Conservation (phyloP, 2,329 filamentous ascomycete species). For the Fonsecaea nubica region DNA sequence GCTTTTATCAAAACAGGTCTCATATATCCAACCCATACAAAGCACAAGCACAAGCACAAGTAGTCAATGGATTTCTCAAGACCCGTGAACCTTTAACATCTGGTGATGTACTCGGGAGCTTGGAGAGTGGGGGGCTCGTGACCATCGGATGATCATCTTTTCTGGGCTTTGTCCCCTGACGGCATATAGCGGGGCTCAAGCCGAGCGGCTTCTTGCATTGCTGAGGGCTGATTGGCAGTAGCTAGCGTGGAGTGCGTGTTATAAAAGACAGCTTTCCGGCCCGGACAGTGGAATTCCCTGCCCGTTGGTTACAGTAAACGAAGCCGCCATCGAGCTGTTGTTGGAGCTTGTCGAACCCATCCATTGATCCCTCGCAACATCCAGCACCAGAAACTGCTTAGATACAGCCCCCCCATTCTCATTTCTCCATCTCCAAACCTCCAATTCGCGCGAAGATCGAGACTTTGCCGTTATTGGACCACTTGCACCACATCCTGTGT, state of each 20-base stretch:
- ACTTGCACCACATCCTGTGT: neutral
- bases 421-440: neutral
- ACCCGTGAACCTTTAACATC: neutral
- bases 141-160: constrained; percentile 10
- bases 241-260: constrained; percentile 13
- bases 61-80: constrained; percentile 1
- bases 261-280: constrained; percentile 18
- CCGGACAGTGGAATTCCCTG: constrained; percentile 8
- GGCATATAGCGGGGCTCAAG: constrained; percentile 3
- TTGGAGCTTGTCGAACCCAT: constrained; percentile 16
- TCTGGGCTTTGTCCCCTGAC: constrained; percentile 9
- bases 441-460: neutral
- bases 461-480: neutral
- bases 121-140: constrained; percentile 9
- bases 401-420: neutral
- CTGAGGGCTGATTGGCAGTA: constrained; percentile 12
- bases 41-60: no score
- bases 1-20: constrained; percentile 3
- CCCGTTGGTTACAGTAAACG: constrained; percentile 15
- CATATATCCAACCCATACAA: neutral
- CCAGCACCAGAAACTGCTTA: constrained; percentile 12
- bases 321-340: constrained; percentile 14
- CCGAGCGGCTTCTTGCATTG: constrained; percentile 4
- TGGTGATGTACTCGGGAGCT: constrained; percentile 9
- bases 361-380: constrained; percentile 11